phyloP scores from a whole-genome alignment of 2,329 filamentous ascomycete genomes.

The Fonsecaea pedrosoi region DNA sequence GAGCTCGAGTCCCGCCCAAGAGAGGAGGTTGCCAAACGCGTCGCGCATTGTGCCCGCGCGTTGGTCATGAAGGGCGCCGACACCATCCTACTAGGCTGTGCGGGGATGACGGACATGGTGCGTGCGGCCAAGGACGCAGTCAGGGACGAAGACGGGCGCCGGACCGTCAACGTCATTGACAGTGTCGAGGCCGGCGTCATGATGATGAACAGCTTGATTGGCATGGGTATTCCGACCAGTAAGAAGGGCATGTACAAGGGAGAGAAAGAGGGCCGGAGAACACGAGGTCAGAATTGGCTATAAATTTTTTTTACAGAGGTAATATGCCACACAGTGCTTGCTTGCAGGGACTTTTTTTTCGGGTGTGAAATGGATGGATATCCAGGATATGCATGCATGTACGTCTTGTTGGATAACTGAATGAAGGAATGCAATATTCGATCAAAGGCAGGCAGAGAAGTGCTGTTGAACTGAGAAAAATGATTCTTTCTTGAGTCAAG shows the following conservation, averaged over 20 bases:
- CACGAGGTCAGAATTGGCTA: slow-evolving; percentile 43
- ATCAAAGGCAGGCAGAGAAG: no score
- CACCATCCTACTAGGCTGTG: slow-evolving; percentile 55
- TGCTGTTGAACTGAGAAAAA: no score
- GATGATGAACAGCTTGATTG: slow-evolving; percentile 41
- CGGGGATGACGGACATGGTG: slow-evolving; percentile 58
- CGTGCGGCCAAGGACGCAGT: slow-evolving; percentile 56
- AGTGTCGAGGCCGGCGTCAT: slow-evolving; percentile 54
- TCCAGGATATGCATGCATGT: no score
- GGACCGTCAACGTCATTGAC: slow-evolving; percentile 57
- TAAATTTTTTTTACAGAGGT: slow-evolving; percentile 4
- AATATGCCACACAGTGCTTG: no score
- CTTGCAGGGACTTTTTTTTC: no score
- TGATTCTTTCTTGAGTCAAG: no score
- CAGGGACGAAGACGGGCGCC: slow-evolving; percentile 46
- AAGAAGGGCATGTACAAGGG: slow-evolving; percentile 44
- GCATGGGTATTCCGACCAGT: slow-evolving; percentile 43
- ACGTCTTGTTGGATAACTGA: no score
- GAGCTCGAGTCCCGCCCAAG: slow-evolving; percentile 52
- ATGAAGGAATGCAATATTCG: no score
- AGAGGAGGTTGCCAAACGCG: slow-evolving; percentile 48
- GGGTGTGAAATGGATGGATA: no score
- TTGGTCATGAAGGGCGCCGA: slow-evolving; percentile 54
- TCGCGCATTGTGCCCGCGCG: slow-evolving; percentile 49
- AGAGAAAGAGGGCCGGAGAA: slow-evolving; percentile 40